phyloP scores from a whole-genome alignment of 2,329 filamentous ascomycete species.

The Leptographium lundbergii region DNA sequence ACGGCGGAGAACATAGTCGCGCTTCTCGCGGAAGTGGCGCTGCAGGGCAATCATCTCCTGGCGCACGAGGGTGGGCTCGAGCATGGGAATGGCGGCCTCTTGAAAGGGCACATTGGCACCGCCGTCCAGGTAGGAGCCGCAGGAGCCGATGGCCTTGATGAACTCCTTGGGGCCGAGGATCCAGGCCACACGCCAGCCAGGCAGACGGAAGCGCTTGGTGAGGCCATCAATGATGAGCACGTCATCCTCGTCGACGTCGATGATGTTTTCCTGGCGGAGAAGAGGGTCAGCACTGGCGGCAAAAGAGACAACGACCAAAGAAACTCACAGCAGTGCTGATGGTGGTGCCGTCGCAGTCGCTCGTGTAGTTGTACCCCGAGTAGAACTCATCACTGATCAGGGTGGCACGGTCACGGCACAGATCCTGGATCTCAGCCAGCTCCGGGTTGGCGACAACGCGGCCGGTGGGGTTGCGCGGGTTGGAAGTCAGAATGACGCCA shows the following conservation, averaged over 20 bases:
- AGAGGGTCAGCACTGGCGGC: neutral
- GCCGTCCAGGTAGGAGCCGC: constrained; percentile 87
- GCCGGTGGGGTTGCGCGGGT: constrained; percentile 89
- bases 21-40: constrained; percentile 78
- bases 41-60: constrained; percentile 85
- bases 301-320: too few species aligned
- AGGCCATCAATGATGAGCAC: constrained; percentile 92
- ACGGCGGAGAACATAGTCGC: constrained; percentile 75
- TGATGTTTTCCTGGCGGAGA: constrained; percentile 51
- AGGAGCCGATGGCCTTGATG: constrained; percentile 83
- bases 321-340: constrained; percentile 56
- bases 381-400: constrained; percentile 97
- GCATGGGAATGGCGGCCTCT: constrained; percentile 82
- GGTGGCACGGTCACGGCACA: constrained; percentile 81
- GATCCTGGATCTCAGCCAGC: constrained; percentile 80
- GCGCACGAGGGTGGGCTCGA: constrained; percentile 71
- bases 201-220: constrained; percentile 92
- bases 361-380: constrained; percentile 90
- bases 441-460: constrained; percentile 76
- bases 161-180: constrained; percentile 94
- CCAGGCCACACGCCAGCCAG: constrained; percentile 95
- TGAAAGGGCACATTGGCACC: constrained; percentile 94
- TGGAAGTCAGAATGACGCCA: constrained; percentile 84
- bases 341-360: constrained; percentile 77
- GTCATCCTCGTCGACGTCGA: constrained; percentile 80